Base-by-base conservation (phyloP, 208 protist species). In the Porcisia deanei region DNA sequence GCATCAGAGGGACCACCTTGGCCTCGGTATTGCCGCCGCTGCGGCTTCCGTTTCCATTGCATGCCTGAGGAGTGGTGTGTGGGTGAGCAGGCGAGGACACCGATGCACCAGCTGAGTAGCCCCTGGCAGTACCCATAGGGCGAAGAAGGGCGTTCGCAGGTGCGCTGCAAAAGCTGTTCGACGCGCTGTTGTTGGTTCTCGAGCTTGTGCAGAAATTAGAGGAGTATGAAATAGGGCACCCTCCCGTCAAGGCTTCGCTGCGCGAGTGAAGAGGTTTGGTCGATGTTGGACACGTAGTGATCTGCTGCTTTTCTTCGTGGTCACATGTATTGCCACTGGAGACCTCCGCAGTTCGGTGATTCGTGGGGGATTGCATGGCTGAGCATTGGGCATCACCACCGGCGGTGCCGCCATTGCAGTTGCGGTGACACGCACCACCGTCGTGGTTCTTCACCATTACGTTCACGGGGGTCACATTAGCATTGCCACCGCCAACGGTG, bases 151-250 rank as follows among this genome's bases (percentile, higher is more conserved):
- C 6, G 30, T 49, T 58, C n/a, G 76, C 66, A 70, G 72, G 1
- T 70, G 68, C 5, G 2, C n/a, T 8, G 60, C 55, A 16, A 45
- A 80, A 63, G 41, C 69, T 80, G 69, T 68, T 75, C 45, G 59
- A 63, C 14, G 60, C 68, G 69, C 69, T 80, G 76, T 58, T 75
- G 69, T 75, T 80, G n/a, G 41, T 47, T 16, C 9, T 60, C 47
- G 59, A 30, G 45, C 41, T 64, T 1, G 41, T 30, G 5, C 60
- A 80, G 6, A 75, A 34, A 52, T 75, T 74, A 45, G 76, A 64
- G 16, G 69, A n/a, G 69, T 64, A 71, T 9, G 69, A 74, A 25
- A 39, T 41, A 0, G 73, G 43, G 14, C 68, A 65, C 69, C 20
- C 8, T 2, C 20, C 39, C 41, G 0, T 37, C 22, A 67, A 43